These are phyloP conservation scores for Scedosporium boydii DNA, from an alignment of 2,329 filamentous ascomycete genomes.

Conservation along the genomic window DNA sequence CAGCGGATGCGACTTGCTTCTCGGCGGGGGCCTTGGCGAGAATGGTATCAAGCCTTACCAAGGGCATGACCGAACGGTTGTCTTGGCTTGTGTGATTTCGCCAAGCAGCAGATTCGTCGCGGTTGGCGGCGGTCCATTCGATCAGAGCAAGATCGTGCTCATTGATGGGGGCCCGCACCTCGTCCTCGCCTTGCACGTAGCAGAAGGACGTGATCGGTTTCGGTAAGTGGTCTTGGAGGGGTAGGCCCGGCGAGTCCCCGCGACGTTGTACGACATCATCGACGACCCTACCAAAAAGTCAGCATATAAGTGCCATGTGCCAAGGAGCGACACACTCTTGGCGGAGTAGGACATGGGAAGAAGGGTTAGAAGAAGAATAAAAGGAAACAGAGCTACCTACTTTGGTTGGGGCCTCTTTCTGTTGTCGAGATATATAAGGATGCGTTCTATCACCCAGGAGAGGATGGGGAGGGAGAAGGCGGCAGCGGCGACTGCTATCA, in stretches of 20 bases:
- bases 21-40: neutral
- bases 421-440: neutral
- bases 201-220: slow-evolving; percentile 6
- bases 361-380: neutral
- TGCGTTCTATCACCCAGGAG: slow-evolving; percentile 7
- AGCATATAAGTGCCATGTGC: neutral
- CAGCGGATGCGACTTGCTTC: slow-evolving; percentile 1
- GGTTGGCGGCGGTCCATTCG: slow-evolving; percentile 4
- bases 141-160: slow-evolving; percentile 3
- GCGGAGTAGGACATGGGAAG: neutral
- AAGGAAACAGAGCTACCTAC: neutral
- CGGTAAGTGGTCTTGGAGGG: neutral
- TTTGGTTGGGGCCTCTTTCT: neutral
- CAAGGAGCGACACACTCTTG: neutral
- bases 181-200: neutral
- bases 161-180: slow-evolving; percentile 2
- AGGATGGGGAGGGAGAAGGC: slow-evolving; percentile 15
- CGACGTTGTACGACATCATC: neutral
- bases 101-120: slow-evolving; percentile 4
- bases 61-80: slow-evolving; percentile 4
- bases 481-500: slow-evolving; percentile 15
- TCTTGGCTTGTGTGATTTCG: slow-evolving; percentile 1
- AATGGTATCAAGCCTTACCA: slow-evolving; percentile 1
- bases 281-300: neutral
- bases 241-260: slow-evolving; percentile 1